These are phyloP conservation scores for Juglanconis oblonga DNA, from an alignment of 2,329 filamentous ascomycete genomes.

Conservation along the genomic window DNA sequence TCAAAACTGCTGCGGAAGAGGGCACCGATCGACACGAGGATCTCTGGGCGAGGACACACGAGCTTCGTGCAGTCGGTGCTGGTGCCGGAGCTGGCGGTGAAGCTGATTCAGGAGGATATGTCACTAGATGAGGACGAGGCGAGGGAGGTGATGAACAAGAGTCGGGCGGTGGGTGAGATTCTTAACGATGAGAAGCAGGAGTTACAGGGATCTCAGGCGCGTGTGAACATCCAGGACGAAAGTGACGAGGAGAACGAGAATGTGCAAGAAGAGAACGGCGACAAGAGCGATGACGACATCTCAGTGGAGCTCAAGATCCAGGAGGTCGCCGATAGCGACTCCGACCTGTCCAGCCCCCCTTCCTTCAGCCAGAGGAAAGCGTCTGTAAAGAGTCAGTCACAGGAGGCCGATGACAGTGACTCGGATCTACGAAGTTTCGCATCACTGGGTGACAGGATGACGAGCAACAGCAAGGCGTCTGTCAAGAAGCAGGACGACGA, in stretches of 20 bases:
- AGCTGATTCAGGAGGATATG: constrained; percentile 58
- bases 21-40: constrained; percentile 61
- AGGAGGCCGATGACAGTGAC: constrained; percentile 7
- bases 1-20: constrained; percentile 57
- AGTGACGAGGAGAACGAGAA: constrained; percentile 8
- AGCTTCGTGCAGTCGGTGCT: constrained; percentile 72
- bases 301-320: constrained; percentile 6
- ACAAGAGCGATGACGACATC: background rate
- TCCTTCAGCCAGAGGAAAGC: background rate
- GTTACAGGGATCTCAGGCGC: constrained; percentile 23
- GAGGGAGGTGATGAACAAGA: constrained; percentile 60
- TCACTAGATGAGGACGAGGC: constrained; percentile 39
- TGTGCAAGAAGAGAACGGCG: constrained; percentile 26
- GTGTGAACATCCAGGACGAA: constrained; percentile 18
- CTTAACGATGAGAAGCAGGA: constrained; percentile 65
- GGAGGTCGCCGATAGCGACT: constrained; percentile 1
- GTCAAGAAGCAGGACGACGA: background rate
- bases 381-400: background rate
- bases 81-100: constrained; percentile 66
- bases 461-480: background rate
- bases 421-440: constrained; percentile 7
- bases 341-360: background rate
- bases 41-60: constrained; percentile 64
- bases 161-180: constrained; percentile 64
- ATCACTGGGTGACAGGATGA: background rate